Evolutionary conservation across 495 filamentous ascomycete genomes (phyloP).

Genomic region (Saxispiralis lemnorum): DNA sequence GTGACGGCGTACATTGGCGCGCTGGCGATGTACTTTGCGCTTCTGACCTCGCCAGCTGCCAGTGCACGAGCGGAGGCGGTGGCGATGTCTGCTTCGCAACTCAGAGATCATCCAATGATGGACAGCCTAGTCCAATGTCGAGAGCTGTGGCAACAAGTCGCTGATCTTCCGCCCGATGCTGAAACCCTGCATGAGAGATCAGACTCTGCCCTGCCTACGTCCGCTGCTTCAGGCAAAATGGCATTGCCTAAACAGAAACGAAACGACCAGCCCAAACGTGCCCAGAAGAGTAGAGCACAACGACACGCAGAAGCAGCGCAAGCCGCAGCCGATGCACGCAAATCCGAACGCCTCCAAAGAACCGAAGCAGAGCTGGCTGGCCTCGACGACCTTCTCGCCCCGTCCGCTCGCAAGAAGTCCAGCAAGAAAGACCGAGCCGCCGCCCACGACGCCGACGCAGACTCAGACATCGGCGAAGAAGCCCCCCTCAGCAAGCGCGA

Average conservation of each 20-base stretch:
- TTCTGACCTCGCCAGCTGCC: conserved; percentile 55
- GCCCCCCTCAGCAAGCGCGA: conserved; percentile 40
- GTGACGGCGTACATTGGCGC: conserved; percentile 69
- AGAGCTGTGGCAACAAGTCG: conserved; percentile 61
- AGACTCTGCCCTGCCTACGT: conserved; percentile 22
- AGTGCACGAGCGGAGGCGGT: conserved; percentile 26
- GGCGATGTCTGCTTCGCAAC: conserved; percentile 47
- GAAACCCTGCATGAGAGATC: conserved; percentile 19
- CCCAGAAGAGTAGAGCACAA: conserved; percentile 35
- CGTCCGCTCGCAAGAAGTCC: conserved; percentile 18
- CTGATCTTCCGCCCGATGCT: conserved; percentile 32
- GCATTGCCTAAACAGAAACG: conserved; percentile 16
- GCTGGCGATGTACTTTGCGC: conserved; percentile 81
- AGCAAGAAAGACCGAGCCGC: conserved; percentile 16
- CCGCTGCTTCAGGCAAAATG: background rate
- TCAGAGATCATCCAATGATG: conserved; percentile 83
- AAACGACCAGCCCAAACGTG: conserved; percentile 14
- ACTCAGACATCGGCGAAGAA: conserved; percentile 55
- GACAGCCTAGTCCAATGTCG: conserved; percentile 61
- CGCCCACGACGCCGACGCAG: conserved; percentile 27
- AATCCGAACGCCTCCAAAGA: conserved; percentile 35
- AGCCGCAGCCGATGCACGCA: conserved; percentile 35
- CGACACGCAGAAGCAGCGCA: conserved; percentile 34
- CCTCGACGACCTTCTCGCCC: conserved; percentile 24
- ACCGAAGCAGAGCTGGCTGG: conserved; percentile 57